Evolutionary conservation across 2,329 filamentous ascomycete species (phyloP).

Genomic region (Colletotrichum siamense): DNA sequence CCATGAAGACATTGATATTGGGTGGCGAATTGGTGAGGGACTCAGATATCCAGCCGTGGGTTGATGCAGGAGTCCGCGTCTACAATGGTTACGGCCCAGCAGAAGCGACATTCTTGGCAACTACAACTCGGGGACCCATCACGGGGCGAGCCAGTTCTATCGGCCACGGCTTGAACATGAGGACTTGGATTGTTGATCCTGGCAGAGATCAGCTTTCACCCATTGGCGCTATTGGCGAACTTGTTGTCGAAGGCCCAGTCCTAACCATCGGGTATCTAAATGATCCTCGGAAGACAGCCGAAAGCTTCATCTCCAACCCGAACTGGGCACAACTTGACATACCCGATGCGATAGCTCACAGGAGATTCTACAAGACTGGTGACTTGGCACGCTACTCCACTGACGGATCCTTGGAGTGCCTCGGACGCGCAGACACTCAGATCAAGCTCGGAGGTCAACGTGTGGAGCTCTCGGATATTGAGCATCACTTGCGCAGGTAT

Average conservation of each 20-base stretch:
- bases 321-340: background rate
- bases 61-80: background rate
- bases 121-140: background rate
- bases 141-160: constrained; percentile 5
- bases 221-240: constrained; percentile 24
- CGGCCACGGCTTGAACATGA: constrained; percentile 28
- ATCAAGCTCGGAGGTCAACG: constrained; percentile 25
- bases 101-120: background rate
- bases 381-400: constrained; percentile 19
- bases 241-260: background rate
- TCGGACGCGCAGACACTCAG: constrained; percentile 22
- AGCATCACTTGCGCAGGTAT: background rate
- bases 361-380: constrained; percentile 24
- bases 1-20: background rate
- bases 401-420: constrained; percentile 22
- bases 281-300: constrained; percentile 26
- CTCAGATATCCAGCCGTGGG: background rate
- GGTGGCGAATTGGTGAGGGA: background rate
- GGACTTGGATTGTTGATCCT: constrained; percentile 31
- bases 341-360: background rate
- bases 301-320: constrained; percentile 20
- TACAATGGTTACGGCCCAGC: background rate
- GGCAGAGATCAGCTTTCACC: constrained; percentile 27
- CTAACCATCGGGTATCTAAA: constrained; percentile 13
- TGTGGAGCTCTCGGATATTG: constrained; percentile 25